Base-by-base conservation (phyloP, 495 filamentous ascomycete species). In the Pyronema domesticum region DNA sequence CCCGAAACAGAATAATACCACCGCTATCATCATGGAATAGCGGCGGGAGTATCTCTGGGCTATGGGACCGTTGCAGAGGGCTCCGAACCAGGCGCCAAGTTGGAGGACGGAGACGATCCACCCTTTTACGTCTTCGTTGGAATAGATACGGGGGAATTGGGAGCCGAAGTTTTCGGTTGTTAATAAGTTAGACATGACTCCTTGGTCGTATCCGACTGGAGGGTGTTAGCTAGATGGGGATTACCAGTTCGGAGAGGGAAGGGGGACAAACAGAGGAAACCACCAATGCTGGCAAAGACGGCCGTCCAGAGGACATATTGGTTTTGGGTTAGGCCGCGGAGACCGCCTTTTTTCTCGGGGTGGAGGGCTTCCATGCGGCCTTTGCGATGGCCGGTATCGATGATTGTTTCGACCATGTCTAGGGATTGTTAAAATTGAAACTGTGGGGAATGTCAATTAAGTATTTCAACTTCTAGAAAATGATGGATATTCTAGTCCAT, bases 71-170 rank as follows among this genome's bases (percentile, higher is more conserved):
- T 80, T 84, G 46, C 82, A 74, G 46, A 89, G 72, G 0, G 82
- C 80, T 7, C 86, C 85, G 48, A 85, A 59, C 85, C 85, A 89
- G 37, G 85, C 85, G 65, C 85, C 85, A 3, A 93, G 74, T 59
- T 89, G 78, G 58, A 89, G 77, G 54, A 88, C 89, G 1, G 85
- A 55, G 3, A 63, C 57, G 17, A 61, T 47, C 57, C 60, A 65
- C 44, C 61, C 63, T 51, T 65, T 57, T 30, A 60, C 54, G 35
- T 40, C 49, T 10, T 53, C 46, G 46, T 63, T 55, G 4, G 45
- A 23, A 14, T 50, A 50, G 17, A 66, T 37, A 1, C 54, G 39
- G 1, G 39, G 39, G 39, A 42, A 42, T 42, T 47, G 7, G 55
- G 54, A 57, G n/a, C 17, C 23, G 33, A 51, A 36, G 36, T 37